Percentiles rank a stretch among this genome's conserved stretches.
These are phyloP conservation scores for Spatholobus suberectus DNA, from an alignment of 306 rosid species.

Conservation along the genomic window DNA sequence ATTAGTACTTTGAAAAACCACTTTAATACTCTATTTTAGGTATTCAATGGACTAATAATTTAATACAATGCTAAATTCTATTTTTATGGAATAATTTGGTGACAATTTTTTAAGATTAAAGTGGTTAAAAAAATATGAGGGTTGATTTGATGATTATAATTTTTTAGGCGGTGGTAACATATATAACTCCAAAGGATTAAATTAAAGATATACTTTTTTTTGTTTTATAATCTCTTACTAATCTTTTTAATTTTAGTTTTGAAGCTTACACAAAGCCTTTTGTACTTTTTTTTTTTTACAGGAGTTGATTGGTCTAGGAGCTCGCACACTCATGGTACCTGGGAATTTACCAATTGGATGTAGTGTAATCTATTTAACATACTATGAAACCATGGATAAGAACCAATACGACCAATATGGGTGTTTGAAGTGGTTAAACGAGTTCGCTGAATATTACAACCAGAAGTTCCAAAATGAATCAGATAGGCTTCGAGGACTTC, in stretches of 20 bases:
- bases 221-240: not conserved
- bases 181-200: not conserved
- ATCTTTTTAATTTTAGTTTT: not conserved
- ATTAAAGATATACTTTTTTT: not conserved
- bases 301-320: slow-evolving; percentile 60
- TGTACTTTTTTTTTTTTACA: not conserved
- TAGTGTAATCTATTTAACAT: slow-evolving; percentile 33
- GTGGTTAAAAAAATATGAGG: not conserved
- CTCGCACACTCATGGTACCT: slow-evolving; percentile 55
- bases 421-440: slow-evolving; percentile 56
- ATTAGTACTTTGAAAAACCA: no score
- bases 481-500: slow-evolving; percentile 25
- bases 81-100: no score
- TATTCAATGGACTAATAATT: not conserved
- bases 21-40: not conserved
- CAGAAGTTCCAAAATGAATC: slow-evolving; percentile 46
- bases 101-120: not conserved
- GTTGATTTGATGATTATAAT: not conserved
- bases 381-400: slow-evolving; percentile 22
- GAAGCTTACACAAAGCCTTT: not conserved
- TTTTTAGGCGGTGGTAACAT: not conserved
- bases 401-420: slow-evolving; percentile 52
- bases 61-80: not conserved
- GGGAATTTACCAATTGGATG: slow-evolving; percentile 63
- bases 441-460: slow-evolving; percentile 52